Base-by-base conservation (phyloP, 148 eudicot genomes). In the Chenopodium berlandieri region DNA sequence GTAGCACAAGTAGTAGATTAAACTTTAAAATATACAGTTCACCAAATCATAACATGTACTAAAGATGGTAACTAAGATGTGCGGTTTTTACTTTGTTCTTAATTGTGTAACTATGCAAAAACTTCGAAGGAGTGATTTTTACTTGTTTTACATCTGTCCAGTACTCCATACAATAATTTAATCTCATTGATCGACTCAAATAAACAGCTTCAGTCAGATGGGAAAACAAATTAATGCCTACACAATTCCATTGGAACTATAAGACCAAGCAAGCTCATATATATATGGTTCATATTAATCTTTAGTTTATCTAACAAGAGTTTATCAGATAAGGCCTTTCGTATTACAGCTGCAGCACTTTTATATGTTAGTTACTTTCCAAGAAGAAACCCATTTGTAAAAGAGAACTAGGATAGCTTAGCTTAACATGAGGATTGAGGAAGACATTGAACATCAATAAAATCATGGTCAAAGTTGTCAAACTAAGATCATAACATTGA, bases 141-240 rank as follows among this genome's bases (percentile, higher is more conserved):
- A 25, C 7, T 19, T 66, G 12, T 67, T 27, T 1, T 8, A 34
- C 31, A 67, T 2, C 66, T 5, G n/a, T 62, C 66, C 23, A 56
- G 22, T 3, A 56, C 4, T 17, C 1, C 22, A 56, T 4, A 14
- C 16, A 56, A 62, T 22, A 20, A 62, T 62, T 10, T 46, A 46
- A 44, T 73, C 47, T 72, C 76, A 58, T 34, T 71, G 70, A 40
- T 71, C 52, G 44, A 37, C 69, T 17, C 32, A 71, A 30, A 54
- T 71, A 22, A 71, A n/a, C 76, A 25, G 54, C 37, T 27, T 11
- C 62, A 56, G 62, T 52, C 56, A n/a, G 48, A 27, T 6, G 68
- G 71, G 58, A 12, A 46, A 47, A 22, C 13, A 46, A 30, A 58
- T 32, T 37, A 9, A 62, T 60, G 50, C 69, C 3, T 67, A 67